A percentile compares a stretch with the other conserved stretches of the same genome.
These are phyloP conservation scores for Corylus americana DNA, from an alignment of 306 rosid species.

Conservation along the genomic window DNA sequence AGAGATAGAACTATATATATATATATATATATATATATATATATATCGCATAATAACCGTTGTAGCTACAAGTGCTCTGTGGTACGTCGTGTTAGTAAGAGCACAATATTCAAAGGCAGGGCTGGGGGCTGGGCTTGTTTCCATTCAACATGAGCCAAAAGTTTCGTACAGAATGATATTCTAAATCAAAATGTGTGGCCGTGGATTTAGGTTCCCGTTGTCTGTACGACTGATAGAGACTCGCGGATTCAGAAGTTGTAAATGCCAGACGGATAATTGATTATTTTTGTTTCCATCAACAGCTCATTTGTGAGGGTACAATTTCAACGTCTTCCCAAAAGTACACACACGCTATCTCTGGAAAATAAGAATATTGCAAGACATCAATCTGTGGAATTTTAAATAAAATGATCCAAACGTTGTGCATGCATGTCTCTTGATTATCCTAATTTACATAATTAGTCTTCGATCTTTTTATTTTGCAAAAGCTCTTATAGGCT, in stretches of 20 bases:
- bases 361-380: conserved; percentile 22
- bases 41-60: too few species aligned
- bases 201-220: conserved; percentile 13
- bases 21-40: too few species aligned
- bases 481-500: too few species aligned
- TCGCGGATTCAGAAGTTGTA: conserved; percentile 1
- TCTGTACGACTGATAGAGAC: not conserved
- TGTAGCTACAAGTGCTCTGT: too few species aligned
- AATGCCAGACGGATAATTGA: not conserved
- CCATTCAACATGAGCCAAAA: conserved; percentile 23
- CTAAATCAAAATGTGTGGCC: conserved; percentile 24
- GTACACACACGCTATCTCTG: not conserved
- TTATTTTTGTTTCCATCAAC: conserved; percentile 25
- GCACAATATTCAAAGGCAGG: too few species aligned
- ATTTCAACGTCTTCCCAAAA: conserved; percentile 25
- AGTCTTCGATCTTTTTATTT: too few species aligned
- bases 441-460: too few species aligned
- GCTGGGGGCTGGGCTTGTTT: too few species aligned
- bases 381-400: too few species aligned
- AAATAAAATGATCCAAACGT: not conserved
- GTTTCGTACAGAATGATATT: conserved; percentile 16
- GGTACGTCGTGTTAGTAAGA: too few species aligned
- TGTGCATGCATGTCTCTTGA: too few species aligned
- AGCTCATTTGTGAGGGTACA: conserved; percentile 48
- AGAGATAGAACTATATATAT: too few species aligned